phyloP scores from a whole-genome alignment of 345 rosid species.

The Aquilaria sinensis region DNA sequence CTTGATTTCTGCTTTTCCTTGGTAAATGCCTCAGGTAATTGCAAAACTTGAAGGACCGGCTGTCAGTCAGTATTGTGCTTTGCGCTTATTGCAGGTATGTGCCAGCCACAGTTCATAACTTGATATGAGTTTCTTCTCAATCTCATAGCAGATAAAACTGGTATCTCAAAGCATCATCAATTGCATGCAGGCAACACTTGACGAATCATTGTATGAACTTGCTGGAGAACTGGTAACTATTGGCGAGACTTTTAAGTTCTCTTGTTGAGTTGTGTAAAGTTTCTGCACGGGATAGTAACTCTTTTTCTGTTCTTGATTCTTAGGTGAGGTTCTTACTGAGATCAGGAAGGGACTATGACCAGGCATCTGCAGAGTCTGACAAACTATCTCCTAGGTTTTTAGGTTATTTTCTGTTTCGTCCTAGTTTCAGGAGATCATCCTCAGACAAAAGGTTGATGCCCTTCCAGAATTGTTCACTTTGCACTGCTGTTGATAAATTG shows the following conservation, averaged over 20 bases:
- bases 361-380: constrained; percentile 66
- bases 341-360: constrained; percentile 93
- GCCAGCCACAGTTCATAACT: neutral
- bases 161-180: constrained; percentile 15
- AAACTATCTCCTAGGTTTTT: constrained; percentile 75
- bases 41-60: constrained; percentile 99
- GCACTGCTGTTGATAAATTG: neutral
- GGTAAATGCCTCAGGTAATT: constrained; percentile 58
- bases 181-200: constrained; percentile 82
- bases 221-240: constrained; percentile 91
- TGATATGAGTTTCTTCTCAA: constrained; percentile 4
- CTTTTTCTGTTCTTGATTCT: constrained; percentile 16
- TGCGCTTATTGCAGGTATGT: constrained; percentile 82
- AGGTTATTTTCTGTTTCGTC: constrained; percentile 79
- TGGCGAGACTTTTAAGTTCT: constrained; percentile 16
- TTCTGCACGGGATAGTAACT: constrained; percentile 4
- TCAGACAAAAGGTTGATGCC: constrained; percentile 61
- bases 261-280: constrained; percentile 6
- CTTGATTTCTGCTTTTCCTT: constrained; percentile 5
- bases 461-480: constrained; percentile 5
- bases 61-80: constrained; percentile 95
- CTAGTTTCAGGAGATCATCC: constrained; percentile 67
- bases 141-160: neutral
- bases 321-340: constrained; percentile 97
- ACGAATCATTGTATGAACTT: constrained; percentile 95